Base-by-base conservation (phyloP, 2,329 filamentous ascomycete species). In the Sclerotinia minor region DNA sequence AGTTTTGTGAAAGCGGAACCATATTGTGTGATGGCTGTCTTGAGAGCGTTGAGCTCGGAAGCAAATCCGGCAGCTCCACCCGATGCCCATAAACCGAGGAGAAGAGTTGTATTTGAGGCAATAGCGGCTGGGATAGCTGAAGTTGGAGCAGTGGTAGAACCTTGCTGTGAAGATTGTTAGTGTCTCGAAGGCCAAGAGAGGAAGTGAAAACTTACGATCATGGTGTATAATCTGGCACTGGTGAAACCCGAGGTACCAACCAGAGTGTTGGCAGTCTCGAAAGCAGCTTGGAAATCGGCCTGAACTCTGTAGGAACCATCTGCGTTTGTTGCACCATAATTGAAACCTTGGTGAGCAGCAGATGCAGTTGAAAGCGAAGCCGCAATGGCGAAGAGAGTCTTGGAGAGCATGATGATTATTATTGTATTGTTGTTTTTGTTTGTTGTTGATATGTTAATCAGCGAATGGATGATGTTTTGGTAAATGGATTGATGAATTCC, bases 1-100 rank as follows among this genome's bases (percentile, higher is more conserved):
- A 90, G 81, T 67, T 83, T 81, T 50, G 84, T 84, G 74, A 96
- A 87, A 59, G 83, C 80, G 13, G 81, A 79, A 68, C 91, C 92
- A 77, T 92, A 93, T 75, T 87, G 82, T 60, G 79, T 72, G 72
- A 94, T 89, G 72, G 92, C 91, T 54, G 82, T 80, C 77, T 85
- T 85, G 60, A 97, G 83, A 19, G 92, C 92, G 3, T 82, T 77
- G 59, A 96, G 80, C 80, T 97, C 92, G 77, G 92, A 91, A 77
- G 84, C 80, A 78, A 96, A 88, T 29, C 77, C 78, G 6, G 79
- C 82, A 66, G 85, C 81, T 61, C 88, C 89, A 52, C 83, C 90
- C 0, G 92, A 94, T 13, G 87, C 87, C 93, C 93, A 97, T 63
- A 97, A 81, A 72, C 92, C 92, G 17, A 97, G 86, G 15, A 97